These are phyloP conservation scores for Pyrenula aspistea DNA, from an alignment of 495 filamentous ascomycete species.

Conservation along the genomic window DNA sequence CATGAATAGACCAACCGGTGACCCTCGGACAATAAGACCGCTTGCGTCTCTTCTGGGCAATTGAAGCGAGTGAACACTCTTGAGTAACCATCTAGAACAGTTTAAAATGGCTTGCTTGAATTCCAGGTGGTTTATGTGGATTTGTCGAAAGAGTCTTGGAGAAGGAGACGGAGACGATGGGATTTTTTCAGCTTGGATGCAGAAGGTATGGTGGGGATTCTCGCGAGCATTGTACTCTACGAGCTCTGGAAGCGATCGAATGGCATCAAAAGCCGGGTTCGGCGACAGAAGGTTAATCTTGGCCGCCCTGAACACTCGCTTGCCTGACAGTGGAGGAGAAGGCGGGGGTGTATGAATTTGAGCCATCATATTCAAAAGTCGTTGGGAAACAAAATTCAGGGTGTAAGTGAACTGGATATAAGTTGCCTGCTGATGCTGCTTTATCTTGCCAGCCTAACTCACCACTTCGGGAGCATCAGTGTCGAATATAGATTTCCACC, in stretches of 20 bases:
- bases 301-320: conserved; percentile 3
- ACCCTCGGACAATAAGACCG: conserved; percentile 4
- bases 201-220: conserved; percentile 13
- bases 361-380: conserved; percentile 1
- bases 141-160: not conserved
- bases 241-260: conserved; percentile 1
- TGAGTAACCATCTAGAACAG: conserved; percentile 7
- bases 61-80: conserved; percentile 3
- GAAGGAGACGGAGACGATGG: conserved; percentile 1
- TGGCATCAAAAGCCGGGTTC: conserved; percentile 4
- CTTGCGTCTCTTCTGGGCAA: not conserved
- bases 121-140: not conserved
- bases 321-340: conserved; percentile 3
- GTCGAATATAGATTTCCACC: not conserved
- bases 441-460: not conserved
- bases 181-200: conserved; percentile 11
- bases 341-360: conserved; percentile 5
- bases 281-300: conserved; percentile 6
- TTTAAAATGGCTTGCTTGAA: conserved; percentile 7
- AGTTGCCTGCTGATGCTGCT: not conserved
- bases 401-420: not conserved
- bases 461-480: not conserved
- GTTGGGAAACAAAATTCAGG: not conserved
- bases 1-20: conserved; percentile 18
- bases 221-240: conserved; percentile 14